Percentiles rank a stretch among this genome's conserved stretches.
Conservation (phyloP, 495 filamentous ascomycete genomes). For the Penicillium parvum region DNA sequence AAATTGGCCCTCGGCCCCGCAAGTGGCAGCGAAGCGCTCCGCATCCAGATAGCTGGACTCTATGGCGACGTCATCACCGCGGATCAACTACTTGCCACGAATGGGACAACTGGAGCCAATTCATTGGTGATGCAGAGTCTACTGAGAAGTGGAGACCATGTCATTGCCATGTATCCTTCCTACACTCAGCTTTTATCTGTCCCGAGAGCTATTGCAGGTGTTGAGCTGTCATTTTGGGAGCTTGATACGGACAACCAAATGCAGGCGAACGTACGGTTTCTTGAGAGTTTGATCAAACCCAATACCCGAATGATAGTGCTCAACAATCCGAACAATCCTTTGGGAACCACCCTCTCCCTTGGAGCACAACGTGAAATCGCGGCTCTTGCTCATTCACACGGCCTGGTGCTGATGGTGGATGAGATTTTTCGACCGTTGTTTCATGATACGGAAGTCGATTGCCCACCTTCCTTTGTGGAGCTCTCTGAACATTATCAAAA, state of each 20-base stretch:
- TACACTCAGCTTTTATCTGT: conserved; percentile 11
- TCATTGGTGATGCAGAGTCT: conserved; percentile 10
- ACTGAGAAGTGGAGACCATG: conserved; percentile 8
- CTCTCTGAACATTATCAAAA: neutral
- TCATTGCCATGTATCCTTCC: conserved; percentile 12
- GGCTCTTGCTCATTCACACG: neutral
- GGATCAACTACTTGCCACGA: conserved; percentile 9
- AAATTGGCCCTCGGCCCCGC: conserved; percentile 1
- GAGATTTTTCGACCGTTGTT: conserved; percentile 16
- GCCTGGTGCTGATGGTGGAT: conserved; percentile 5
- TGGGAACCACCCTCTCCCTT: conserved; percentile 2
- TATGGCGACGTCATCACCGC: conserved; percentile 6
- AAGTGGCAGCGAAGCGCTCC: conserved; percentile 7
- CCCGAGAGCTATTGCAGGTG: conserved; percentile 4
- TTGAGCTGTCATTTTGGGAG: conserved; percentile 8
- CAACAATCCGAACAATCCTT: conserved; percentile 17
- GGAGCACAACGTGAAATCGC: conserved; percentile 6
- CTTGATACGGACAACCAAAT: conserved; percentile 2
- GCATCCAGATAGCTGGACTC: conserved; percentile 5
- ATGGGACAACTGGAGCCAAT: conserved; percentile 14
- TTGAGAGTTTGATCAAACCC: conserved; percentile 7
- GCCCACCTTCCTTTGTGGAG: conserved; percentile 9
- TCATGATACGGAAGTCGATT: conserved; percentile 2
- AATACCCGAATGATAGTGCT: conserved; percentile 15
- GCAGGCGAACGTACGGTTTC: neutral